Percentiles rank a stretch among this genome's conserved stretches.
These are phyloP conservation scores for Cicer cuneatum DNA, from an alignment of 306 rosid species.

Conservation along the genomic window DNA sequence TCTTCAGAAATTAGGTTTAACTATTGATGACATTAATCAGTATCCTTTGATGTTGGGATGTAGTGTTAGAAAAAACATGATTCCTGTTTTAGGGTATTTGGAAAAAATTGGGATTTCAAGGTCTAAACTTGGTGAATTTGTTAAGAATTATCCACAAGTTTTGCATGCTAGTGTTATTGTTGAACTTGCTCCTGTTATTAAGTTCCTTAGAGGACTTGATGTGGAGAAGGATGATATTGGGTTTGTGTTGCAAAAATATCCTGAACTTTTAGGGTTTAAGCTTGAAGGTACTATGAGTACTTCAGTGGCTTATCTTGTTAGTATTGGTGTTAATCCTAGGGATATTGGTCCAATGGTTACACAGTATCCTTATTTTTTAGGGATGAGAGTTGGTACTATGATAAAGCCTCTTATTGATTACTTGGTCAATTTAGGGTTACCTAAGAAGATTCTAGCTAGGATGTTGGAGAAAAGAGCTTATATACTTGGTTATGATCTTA, in stretches of 20 bases:
- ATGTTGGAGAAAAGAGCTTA: constrained; percentile 91
- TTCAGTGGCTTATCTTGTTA: constrained; percentile 90
- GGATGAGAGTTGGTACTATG: constrained; percentile 93
- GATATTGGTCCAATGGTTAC: constrained; percentile 96
- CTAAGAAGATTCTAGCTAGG: constrained; percentile 77
- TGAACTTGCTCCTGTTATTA: constrained; percentile 90
- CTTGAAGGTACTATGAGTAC: constrained; percentile 99
- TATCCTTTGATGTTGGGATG: constrained; percentile 87
- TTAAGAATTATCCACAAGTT: constrained; percentile 82
- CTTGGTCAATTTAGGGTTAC: constrained; percentile 73
- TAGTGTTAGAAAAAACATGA: constrained; percentile 80
- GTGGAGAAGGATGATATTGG: constrained; percentile 88
- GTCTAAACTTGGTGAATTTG: constrained; percentile 74
- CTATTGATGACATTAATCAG: constrained; percentile 75
- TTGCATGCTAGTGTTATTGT: constrained; percentile 93
- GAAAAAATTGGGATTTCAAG: constrained; percentile 89
- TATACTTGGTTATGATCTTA: constrained; percentile 78
- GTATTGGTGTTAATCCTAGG: constrained; percentile 86
- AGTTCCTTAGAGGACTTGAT: constrained; percentile 88
- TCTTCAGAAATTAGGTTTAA: constrained; percentile 74
- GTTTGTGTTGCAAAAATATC: constrained; percentile 83
- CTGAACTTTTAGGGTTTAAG: constrained; percentile 92
- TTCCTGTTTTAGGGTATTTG: constrained; percentile 85
- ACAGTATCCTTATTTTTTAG: constrained; percentile 83
- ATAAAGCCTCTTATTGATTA: constrained; percentile 82